These are phyloP conservation scores for Oryza punctata DNA, from an alignment of 176 grass and related monocot genomes.

Conservation along the genomic window DNA sequence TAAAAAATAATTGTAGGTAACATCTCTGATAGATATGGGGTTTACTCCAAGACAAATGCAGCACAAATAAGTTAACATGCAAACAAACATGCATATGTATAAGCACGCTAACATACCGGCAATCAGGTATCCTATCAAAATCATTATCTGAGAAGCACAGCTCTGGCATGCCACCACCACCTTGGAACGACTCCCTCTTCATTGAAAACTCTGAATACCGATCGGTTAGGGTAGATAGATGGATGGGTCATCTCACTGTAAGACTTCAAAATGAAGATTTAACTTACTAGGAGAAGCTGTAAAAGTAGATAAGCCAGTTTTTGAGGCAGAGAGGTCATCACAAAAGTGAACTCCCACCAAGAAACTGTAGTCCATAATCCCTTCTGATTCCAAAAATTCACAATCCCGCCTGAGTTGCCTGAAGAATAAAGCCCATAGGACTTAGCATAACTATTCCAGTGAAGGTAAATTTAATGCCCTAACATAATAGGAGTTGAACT, in stretches of 20 bases:
- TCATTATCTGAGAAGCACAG: constrained; percentile 67
- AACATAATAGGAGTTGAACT: constrained; percentile 42
- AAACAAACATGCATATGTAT: constrained; percentile 1
- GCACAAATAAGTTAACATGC: constrained; percentile 1
- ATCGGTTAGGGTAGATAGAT: constrained; percentile 42
- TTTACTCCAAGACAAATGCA: not conserved
- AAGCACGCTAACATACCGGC: constrained; percentile 50
- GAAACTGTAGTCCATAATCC: constrained; percentile 98
- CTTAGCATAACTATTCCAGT: constrained; percentile 5
- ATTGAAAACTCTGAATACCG: constrained; percentile 53
- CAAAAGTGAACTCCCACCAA: constrained; percentile 90
- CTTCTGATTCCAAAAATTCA: constrained; percentile 79
- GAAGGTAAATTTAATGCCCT: not conserved
- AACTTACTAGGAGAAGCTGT: constrained; percentile 85
- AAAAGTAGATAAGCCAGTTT: constrained; percentile 54
- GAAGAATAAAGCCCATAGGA: constrained; percentile 8
- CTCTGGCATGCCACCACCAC: constrained; percentile 45
- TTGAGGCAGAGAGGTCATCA: constrained; percentile 66
- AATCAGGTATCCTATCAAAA: constrained; percentile 62
- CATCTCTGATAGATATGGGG: not conserved
- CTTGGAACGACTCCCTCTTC: constrained; percentile 71
- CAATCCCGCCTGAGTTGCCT: constrained; percentile 88
- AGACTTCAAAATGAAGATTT: not conserved
- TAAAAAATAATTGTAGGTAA: not conserved
- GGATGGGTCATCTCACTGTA: not conserved